Evolutionary conservation across 176 grass and related monocot genomes (phyloP).

Genomic region (Juncus inflexus): DNA sequence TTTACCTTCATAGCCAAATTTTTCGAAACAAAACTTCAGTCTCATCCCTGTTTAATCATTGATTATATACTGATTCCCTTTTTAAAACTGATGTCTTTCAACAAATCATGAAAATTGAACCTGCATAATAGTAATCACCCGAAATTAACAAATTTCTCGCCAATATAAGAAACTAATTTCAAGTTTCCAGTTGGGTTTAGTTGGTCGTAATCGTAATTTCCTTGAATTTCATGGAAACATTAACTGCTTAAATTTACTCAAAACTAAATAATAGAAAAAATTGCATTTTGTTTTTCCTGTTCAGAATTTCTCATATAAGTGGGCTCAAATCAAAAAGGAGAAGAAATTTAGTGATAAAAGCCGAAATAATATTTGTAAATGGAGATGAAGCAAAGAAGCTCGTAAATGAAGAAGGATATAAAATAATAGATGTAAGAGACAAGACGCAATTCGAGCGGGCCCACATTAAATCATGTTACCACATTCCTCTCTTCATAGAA

Average conservation of each 20-base stretch:
- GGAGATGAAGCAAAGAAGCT: constrained; percentile 84
- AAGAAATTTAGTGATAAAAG: constrained; percentile 29
- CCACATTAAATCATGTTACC: constrained; percentile 56
- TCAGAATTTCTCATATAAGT: constrained; percentile 10
- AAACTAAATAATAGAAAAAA: background rate
- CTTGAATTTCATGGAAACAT: background rate
- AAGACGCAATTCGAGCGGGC: constrained; percentile 63
- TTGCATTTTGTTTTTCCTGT: background rate
- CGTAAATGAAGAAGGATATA: constrained; percentile 64
- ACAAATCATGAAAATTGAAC: background rate
- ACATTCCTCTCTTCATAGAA: constrained; percentile 75
- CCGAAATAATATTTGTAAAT: constrained; percentile 70
- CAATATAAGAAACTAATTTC: background rate
- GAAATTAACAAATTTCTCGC: background rate
- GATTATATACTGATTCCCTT: background rate
- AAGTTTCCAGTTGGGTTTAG: background rate
- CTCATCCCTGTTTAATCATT: background rate
- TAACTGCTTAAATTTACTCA: background rate
- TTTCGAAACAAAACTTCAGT: background rate
- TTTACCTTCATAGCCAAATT: background rate
- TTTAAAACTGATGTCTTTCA: background rate
- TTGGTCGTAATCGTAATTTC: background rate
- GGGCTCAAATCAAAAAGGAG: constrained; percentile 18
- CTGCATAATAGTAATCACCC: background rate
- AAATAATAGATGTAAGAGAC: constrained; percentile 80